Conservation (phyloP, 441 rosid species). For the Gossypium trilobum region DNA sequence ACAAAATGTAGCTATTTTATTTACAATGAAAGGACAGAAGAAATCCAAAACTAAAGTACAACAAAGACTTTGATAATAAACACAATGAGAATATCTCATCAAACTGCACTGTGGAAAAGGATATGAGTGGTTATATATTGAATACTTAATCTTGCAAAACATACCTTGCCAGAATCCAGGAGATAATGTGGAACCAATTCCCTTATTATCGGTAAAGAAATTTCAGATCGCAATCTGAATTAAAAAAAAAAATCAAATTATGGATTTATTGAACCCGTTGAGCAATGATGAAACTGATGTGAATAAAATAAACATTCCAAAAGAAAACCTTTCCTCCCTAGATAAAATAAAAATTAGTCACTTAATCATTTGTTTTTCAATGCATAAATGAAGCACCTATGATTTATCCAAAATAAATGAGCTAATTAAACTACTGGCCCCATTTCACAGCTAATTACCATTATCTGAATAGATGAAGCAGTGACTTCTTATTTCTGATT, state of each 20-base stretch:
- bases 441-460: background rate
- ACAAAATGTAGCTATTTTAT: background rate
- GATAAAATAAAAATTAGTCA: slow-evolving; percentile 5
- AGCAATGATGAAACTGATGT: background rate
- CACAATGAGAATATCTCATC: background rate
- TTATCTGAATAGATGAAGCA: background rate
- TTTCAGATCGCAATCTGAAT: slow-evolving; percentile 85
- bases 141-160: slow-evolving; percentile 16
- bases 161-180: slow-evolving; percentile 84
- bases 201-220: slow-evolving; percentile 86
- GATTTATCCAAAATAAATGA: background rate
- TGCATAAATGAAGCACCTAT: background rate
- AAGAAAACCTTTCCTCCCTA: background rate
- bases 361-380: background rate
- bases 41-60: background rate
- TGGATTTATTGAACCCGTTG: background rate
- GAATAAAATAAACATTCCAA: background rate
- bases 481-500: slow-evolving; percentile 2
- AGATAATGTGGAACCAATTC: slow-evolving; percentile 97
- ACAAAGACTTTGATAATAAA: slow-evolving; percentile 2
- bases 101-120: background rate
- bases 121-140: background rate
- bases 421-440: background rate
- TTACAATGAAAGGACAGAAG: background rate
- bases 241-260: slow-evolving; percentile 1